phyloP scores from a whole-genome alignment of 371 early-diverging fungal genomes.

The Syncephalastrum monosporum region DNA sequence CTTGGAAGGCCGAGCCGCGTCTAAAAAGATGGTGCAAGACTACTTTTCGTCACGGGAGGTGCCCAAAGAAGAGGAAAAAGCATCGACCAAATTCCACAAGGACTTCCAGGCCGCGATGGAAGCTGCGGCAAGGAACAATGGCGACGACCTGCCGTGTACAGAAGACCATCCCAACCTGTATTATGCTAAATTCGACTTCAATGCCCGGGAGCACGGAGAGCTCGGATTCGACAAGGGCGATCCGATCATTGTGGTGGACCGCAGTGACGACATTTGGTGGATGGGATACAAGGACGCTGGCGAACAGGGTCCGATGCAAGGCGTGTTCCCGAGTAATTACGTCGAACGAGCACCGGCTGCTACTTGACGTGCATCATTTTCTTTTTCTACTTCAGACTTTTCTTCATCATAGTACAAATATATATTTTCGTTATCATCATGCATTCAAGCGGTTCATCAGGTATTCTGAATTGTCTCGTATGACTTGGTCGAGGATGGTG shows the following conservation, averaged over 20 bases:
- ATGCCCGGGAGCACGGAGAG: constrained; percentile 76
- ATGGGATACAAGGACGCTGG: constrained; percentile 72
- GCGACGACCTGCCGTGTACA: constrained; percentile 26
- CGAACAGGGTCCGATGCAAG: constrained; percentile 41
- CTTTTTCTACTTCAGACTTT: too few species aligned
- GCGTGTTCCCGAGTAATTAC: constrained; percentile 82
- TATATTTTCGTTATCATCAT: constrained; percentile 12
- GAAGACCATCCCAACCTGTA: constrained; percentile 55
- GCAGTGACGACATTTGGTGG: constrained; percentile 85
- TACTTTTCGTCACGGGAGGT: constrained; percentile 31
- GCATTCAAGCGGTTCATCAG: constrained; percentile 42
- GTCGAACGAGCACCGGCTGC: constrained; percentile 44
- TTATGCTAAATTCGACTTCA: constrained; percentile 75
- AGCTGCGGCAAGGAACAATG: constrained; percentile 40
- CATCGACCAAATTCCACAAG: constrained; percentile 33
- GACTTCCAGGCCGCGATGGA: constrained; percentile 41
- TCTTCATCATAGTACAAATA: too few species aligned
- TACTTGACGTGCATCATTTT: too few species aligned
- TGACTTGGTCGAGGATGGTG: constrained; percentile 70
- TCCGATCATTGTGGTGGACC: constrained; percentile 74
- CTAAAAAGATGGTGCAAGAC: constrained; percentile 42
- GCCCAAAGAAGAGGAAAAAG: background rate
- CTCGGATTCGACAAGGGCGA: constrained; percentile 75
- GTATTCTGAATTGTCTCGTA: constrained; percentile 62
- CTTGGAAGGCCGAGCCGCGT: constrained; percentile 38